phyloP scores from a whole-genome alignment of 768 basidiomycete species.

The Lactarius pseudohatsudake region DNA sequence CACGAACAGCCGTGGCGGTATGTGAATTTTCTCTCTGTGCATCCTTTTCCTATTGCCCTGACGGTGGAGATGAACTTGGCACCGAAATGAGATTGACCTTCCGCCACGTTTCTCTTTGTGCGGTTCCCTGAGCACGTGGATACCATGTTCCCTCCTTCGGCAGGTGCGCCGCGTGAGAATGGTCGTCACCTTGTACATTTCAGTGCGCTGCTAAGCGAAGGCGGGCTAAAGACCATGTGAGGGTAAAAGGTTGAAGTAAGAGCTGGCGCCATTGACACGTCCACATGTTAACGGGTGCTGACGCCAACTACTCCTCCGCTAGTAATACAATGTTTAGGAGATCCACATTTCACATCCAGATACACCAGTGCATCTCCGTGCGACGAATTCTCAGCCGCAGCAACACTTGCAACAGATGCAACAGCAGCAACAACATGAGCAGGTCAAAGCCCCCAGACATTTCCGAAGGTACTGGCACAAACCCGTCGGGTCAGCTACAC shows the following conservation, averaged over 20 bases:
- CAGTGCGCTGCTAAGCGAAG: conserved; percentile 63
- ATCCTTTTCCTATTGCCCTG: no score
- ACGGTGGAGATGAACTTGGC: no score
- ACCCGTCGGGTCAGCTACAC: no score
- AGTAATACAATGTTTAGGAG: no score
- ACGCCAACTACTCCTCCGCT: no score
- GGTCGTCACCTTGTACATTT: conserved; percentile 80
- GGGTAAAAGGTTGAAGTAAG: no score
- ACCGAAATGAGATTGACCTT: conserved; percentile 40
- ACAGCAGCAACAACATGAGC: conserved; percentile 12
- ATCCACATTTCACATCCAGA: neutral
- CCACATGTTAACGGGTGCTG: no score
- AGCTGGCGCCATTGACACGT: no score
- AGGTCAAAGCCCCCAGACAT: no score
- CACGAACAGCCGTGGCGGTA: conserved; percentile 76
- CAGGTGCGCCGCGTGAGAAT: conserved; percentile 53
- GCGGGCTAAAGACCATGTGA: conserved; percentile 38
- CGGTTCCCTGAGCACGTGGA: conserved; percentile 70
- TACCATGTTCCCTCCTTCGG: conserved; percentile 57
- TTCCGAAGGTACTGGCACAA: no score
- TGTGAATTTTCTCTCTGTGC: no score
- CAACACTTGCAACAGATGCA: conserved; percentile 4
- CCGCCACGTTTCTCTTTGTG: conserved; percentile 52
- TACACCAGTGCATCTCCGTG: neutral
- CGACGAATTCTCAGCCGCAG: neutral